These are phyloP conservation scores for Penicillium sp. DNA, from an alignment of 2,329 filamentous ascomycete species.

Conservation along the genomic window DNA sequence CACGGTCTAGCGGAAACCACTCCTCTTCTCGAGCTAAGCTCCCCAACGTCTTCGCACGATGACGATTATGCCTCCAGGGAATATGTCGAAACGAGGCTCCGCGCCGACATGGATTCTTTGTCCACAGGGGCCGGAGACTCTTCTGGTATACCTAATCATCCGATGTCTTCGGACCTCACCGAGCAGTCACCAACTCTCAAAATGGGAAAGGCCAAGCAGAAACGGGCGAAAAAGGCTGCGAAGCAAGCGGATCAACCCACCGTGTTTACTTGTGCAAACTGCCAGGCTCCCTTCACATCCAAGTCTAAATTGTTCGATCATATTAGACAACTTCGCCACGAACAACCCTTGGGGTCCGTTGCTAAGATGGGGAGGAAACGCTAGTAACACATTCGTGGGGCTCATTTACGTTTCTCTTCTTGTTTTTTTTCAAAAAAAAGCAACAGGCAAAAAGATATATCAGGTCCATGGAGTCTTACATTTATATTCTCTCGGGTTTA, in stretches of 20 bases:
- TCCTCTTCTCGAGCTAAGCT: neutral
- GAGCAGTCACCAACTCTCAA: conserved; percentile 27
- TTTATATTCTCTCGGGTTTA: neutral
- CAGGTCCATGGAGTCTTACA: neutral
- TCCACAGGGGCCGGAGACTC: conserved; percentile 8
- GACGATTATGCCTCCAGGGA: conserved; percentile 46
- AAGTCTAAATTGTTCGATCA: conserved; percentile 72
- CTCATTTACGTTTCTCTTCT: neutral
- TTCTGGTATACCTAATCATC: conserved; percentile 16
- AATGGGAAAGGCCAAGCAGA: conserved; percentile 54
- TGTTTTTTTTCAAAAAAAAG: neutral
- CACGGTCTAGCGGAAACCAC: neutral
- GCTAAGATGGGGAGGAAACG: conserved; percentile 3
- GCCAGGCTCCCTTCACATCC: conserved; percentile 72
- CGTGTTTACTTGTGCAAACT: conserved; percentile 70
- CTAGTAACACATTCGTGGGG: neutral
- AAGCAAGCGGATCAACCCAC: conserved; percentile 24
- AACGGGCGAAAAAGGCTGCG: conserved; percentile 51
- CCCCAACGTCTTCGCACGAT: conserved; percentile 21
- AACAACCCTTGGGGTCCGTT: conserved; percentile 42
- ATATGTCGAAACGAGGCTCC: conserved; percentile 40
- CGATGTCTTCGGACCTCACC: conserved; percentile 20
- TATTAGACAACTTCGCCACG: conserved; percentile 63
- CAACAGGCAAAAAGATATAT: neutral
- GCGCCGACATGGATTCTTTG: conserved; percentile 13